These are phyloP conservation scores for Pythium folliculosum DNA, from an alignment of 352 stramenopile genomes.

Conservation along the genomic window DNA sequence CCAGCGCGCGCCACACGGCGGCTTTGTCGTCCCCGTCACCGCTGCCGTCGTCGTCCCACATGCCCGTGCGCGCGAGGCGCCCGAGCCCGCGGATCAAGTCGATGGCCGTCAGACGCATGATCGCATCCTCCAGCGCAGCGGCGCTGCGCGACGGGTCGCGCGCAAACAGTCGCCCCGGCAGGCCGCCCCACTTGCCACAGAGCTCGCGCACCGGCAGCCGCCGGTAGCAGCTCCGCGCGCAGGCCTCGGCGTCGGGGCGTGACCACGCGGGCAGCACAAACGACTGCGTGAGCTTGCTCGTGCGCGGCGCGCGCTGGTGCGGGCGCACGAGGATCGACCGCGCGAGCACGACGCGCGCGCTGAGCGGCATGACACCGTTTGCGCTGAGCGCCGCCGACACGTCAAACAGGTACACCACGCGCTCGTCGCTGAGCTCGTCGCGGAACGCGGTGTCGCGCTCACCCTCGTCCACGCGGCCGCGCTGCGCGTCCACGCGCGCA, in stretches of 20 bases:
- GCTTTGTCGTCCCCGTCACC: not conserved
- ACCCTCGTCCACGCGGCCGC: constrained; percentile 8
- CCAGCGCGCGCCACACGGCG: constrained; percentile 9
- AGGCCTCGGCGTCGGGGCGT: not conserved
- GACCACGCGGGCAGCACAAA: constrained; percentile 24
- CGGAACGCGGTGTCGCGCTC: constrained; percentile 13
- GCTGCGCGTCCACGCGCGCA: constrained; percentile 2
- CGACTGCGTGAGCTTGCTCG: constrained; percentile 16
- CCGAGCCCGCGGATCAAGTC: not conserved
- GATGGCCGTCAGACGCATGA: constrained; percentile 4
- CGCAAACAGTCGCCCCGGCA: constrained; percentile 14
- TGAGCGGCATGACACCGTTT: not conserved
- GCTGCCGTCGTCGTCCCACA: constrained; percentile 3
- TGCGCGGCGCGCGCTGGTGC: not conserved
- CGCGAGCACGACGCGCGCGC: constrained; percentile 1
- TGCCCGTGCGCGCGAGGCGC: not conserved
- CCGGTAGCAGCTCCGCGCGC: constrained; percentile 6
- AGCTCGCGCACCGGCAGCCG: not conserved
- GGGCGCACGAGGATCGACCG: constrained; percentile 10
- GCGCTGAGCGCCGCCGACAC: not conserved
- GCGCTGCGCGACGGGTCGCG: not conserved
- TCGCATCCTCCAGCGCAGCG: constrained; percentile 8
- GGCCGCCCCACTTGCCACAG: constrained; percentile 23
- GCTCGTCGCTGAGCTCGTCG: constrained; percentile 2
- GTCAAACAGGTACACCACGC: constrained; percentile 26